Percentiles rank a stretch among this genome's conserved stretches.
Evolutionary conservation across 2,329 filamentous ascomycete genomes (phyloP).

Genomic region (Exophiala calicioides): DNA sequence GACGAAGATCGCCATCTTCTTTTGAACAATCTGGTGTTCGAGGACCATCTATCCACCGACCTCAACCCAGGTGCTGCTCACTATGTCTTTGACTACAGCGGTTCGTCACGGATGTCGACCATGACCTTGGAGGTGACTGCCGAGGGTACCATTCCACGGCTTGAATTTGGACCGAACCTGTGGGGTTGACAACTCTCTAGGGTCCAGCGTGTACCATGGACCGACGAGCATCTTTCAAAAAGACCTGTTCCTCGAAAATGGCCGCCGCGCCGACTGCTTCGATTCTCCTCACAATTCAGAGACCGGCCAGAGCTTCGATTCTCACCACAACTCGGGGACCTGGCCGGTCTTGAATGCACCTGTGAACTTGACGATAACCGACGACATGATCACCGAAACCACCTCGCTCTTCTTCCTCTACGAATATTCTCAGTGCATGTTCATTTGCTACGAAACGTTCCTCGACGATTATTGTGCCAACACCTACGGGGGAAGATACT

Average conservation of each 20-base stretch:
- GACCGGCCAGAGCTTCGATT: too few species aligned
- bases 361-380: background rate
- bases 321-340: too few species aligned
- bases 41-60: conserved; percentile 1
- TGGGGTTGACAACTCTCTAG: background rate
- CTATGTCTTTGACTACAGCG: background rate
- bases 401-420: background rate
- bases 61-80: background rate
- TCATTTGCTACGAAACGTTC: background rate
- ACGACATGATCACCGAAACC: background rate
- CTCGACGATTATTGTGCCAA: background rate
- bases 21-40: background rate
- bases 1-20: background rate
- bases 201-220: background rate
- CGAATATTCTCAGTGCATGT: background rate
- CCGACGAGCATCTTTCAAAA: background rate
- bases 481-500: background rate
- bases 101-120: background rate
- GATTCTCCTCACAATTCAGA: too few species aligned
- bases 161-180: background rate
- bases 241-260: background rate
- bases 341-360: background rate
- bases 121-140: background rate
- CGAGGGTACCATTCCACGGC: background rate
- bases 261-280: background rate